Percentiles rank a stretch among this genome's conserved stretches.
Conservation (phyloP, 257 asterid genomes). For the Petunia secreta region DNA sequence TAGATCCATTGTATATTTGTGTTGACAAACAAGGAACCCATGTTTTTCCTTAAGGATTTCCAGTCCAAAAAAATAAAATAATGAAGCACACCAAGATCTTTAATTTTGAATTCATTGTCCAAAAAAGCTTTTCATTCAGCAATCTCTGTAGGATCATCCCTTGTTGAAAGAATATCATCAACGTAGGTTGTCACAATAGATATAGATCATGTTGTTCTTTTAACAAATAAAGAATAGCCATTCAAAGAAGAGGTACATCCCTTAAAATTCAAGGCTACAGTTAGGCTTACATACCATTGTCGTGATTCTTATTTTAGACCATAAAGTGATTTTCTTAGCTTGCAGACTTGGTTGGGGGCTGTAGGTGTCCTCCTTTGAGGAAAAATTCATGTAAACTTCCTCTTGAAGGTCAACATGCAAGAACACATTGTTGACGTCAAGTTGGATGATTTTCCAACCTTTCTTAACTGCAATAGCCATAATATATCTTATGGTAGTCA, state of each 20-base stretch:
- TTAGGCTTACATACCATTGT: neutral
- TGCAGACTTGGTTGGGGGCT: neutral
- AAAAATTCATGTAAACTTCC: neutral
- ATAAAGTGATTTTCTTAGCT: neutral
- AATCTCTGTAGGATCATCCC: neutral
- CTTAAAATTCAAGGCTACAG: neutral
- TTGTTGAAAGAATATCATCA: neutral
- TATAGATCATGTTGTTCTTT: neutral
- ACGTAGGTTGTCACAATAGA: neutral
- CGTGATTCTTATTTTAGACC: neutral
- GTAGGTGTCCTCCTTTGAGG: neutral
- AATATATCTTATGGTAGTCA: neutral
- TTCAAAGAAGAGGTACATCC: neutral
- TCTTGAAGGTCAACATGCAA: neutral
- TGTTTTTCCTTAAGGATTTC: neutral
- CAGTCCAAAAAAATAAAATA: neutral
- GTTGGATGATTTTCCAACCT: neutral
- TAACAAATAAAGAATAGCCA: neutral
- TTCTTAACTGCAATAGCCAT: neutral
- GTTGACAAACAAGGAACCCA: neutral
- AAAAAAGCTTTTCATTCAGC: neutral
- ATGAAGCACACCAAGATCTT: too few species aligned
- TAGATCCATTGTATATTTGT: neutral
- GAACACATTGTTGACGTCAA: conserved; percentile 12
- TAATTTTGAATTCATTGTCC: too few species aligned